Evolutionary conservation across 73 alveolate genomes (phyloP).

Genomic region (Vitrella brassicaformis): DNA sequence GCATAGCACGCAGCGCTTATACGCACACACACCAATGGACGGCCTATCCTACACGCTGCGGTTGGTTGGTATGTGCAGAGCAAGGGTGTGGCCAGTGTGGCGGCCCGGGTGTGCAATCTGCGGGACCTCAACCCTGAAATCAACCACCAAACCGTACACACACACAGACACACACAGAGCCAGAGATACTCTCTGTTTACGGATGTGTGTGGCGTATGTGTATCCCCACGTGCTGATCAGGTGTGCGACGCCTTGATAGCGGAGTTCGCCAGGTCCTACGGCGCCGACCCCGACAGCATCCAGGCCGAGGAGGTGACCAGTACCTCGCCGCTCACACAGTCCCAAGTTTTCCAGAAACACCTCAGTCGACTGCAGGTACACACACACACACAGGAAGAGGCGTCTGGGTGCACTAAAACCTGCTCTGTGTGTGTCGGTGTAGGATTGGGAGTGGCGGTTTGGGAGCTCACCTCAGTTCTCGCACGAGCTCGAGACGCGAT

Average conservation of each 20-base stretch:
- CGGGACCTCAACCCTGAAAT: slow-evolving; percentile 36
- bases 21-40: neutral
- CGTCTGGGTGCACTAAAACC: no score
- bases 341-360: no score
- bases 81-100: slow-evolving; percentile 76
- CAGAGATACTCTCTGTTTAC: slow-evolving; percentile 12
- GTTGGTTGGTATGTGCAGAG: no score
- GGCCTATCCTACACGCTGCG: neutral
- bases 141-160: slow-evolving; percentile 40
- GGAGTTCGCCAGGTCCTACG: no score
- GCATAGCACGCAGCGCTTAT: neutral
- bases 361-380: no score
- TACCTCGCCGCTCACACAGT: no score
- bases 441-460: slow-evolving; percentile 72
- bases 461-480: slow-evolving; percentile 72
- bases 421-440: no score
- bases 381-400: no score
- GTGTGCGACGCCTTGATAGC: no score
- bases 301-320: slow-evolving; percentile 55
- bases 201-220: slow-evolving; percentile 17
- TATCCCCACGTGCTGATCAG: no score
- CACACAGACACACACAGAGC: slow-evolving; percentile 25
- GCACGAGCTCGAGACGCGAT: slow-evolving; percentile 54
- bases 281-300: slow-evolving; percentile 39
- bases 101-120: slow-evolving; percentile 62